A percentile compares a stretch with the other conserved stretches of the same genome.
Conservation (phyloP, 805 yeast genomes). For the Saturnispora serradocipensis region DNA sequence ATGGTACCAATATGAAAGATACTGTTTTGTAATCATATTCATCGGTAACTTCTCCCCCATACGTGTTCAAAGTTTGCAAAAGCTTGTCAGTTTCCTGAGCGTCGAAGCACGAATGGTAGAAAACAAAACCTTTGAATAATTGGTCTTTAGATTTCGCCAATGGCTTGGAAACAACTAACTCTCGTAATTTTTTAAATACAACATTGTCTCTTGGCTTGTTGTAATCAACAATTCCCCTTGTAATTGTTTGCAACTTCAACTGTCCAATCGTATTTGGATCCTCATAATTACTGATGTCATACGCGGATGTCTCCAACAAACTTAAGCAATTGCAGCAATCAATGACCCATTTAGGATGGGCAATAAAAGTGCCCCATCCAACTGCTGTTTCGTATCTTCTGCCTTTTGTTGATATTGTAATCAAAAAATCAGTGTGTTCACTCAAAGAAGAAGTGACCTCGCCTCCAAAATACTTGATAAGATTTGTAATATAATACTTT, state of each 20-base stretch:
- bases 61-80: slow-evolving; percentile 9
- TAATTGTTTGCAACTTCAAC: slow-evolving; percentile 24
- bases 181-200: not conserved
- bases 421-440: slow-evolving; percentile 33
- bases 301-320: slow-evolving; percentile 32
- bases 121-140: slow-evolving; percentile 35
- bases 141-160: not conserved
- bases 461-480: slow-evolving; percentile 41
- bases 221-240: slow-evolving; percentile 10
- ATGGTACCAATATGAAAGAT: slow-evolving; percentile 25
- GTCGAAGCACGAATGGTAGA: slow-evolving; percentile 29
- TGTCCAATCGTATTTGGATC: slow-evolving; percentile 16
- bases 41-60: slow-evolving; percentile 19
- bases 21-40: slow-evolving; percentile 28
- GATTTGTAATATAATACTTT: slow-evolving; percentile 26
- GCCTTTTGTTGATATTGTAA: slow-evolving; percentile 44
- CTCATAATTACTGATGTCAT: slow-evolving; percentile 24
- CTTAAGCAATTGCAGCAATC: slow-evolving; percentile 39
- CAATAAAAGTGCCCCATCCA: slow-evolving; percentile 43
- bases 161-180: not conserved
- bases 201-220: slow-evolving; percentile 2
- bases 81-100: slow-evolving; percentile 16
- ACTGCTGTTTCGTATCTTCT: slow-evolving; percentile 42
- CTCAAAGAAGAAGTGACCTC: slow-evolving; percentile 42
- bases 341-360: slow-evolving; percentile 42